Evolutionary conservation across 164 flowering plant species (phyloP).

Genomic region (Magnolia kwangsiensis): DNA sequence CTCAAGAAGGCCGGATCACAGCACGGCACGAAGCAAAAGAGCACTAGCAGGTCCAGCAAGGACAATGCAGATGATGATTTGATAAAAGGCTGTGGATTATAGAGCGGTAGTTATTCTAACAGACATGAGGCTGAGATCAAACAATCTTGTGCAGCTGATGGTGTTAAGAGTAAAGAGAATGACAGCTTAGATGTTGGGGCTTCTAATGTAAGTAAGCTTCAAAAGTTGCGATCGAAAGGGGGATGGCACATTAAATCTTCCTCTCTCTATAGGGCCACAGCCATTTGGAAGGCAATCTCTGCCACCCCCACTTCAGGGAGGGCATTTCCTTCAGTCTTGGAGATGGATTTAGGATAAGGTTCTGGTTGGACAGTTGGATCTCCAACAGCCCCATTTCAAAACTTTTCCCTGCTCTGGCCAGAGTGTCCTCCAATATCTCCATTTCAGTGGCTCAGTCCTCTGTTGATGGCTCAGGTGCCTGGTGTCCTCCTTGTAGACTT

Average conservation of each 20-base stretch:
- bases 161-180: slow-evolving; percentile 55
- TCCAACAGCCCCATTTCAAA: too few species aligned
- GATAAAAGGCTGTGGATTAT: slow-evolving; percentile 32
- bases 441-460: too few species aligned
- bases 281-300: too few species aligned
- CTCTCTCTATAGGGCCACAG: too few species aligned
- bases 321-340: too few species aligned
- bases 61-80: slow-evolving; percentile 58
- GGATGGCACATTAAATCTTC: slow-evolving; percentile 7
- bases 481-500: too few species aligned
- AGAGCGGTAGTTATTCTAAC: slow-evolving; percentile 53
- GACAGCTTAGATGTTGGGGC: slow-evolving; percentile 49
- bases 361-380: too few species aligned
- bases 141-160: slow-evolving; percentile 24
- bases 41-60: slow-evolving; percentile 28
- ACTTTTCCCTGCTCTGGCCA: too few species aligned
- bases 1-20: slow-evolving; percentile 33
- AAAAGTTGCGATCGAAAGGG: slow-evolving; percentile 58
- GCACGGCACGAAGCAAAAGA: slow-evolving; percentile 40
- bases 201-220: slow-evolving; percentile 88
- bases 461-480: too few species aligned
- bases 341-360: too few species aligned
- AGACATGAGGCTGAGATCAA: slow-evolving; percentile 26
- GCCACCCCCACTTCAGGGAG: too few species aligned
- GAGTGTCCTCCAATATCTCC: too few species aligned